These are phyloP conservation scores for Pyrrhoderma lamaoense DNA, from an alignment of 1,284 basidiomycete species.

Conservation along the genomic window DNA sequence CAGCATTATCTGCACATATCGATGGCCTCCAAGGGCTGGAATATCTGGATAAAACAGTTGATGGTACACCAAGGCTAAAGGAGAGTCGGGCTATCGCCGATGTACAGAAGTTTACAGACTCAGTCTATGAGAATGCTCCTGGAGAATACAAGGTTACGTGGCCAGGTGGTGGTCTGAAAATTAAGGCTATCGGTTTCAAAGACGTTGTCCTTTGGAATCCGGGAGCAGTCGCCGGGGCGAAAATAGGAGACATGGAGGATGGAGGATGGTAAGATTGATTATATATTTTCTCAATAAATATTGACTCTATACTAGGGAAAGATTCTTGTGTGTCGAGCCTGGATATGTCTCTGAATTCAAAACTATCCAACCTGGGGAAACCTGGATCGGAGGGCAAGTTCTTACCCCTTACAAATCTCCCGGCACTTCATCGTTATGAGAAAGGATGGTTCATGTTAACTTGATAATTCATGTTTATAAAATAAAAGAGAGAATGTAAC, in stretches of 20 bases:
- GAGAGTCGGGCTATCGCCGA: conserved; percentile 58
- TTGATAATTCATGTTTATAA: no score
- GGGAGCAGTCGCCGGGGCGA: conserved; percentile 53
- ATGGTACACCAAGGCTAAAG: conserved; percentile 42
- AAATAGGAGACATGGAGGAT: conserved; percentile 80
- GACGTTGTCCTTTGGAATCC: conserved; percentile 89
- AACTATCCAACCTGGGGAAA: conserved; percentile 49
- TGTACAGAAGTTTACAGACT: conserved; percentile 61
- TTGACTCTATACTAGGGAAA: conserved; percentile 45
- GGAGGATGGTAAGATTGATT: conserved; percentile 64
- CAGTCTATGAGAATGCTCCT: conserved; percentile 62
- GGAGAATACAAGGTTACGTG: conserved; percentile 53
- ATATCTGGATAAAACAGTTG: conserved; percentile 76
- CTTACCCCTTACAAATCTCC: conserved; percentile 30
- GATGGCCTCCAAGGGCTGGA: conserved; percentile 50
- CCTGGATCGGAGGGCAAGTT: conserved; percentile 71
- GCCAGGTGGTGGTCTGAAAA: conserved; percentile 47
- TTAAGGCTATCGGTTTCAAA: conserved; percentile 58
- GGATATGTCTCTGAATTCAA: conserved; percentile 70
- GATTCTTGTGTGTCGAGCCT: conserved; percentile 81
- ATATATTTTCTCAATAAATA: conserved; percentile 11
- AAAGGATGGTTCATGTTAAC: neutral
- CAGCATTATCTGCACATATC: conserved; percentile 49
- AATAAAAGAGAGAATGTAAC: no score
- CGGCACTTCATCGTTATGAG: conserved; percentile 1